A percentile compares a stretch with the other conserved stretches of the same genome.
phyloP scores from a whole-genome alignment of 2,329 filamentous ascomycete genomes.

The Fusarium anguioides region DNA sequence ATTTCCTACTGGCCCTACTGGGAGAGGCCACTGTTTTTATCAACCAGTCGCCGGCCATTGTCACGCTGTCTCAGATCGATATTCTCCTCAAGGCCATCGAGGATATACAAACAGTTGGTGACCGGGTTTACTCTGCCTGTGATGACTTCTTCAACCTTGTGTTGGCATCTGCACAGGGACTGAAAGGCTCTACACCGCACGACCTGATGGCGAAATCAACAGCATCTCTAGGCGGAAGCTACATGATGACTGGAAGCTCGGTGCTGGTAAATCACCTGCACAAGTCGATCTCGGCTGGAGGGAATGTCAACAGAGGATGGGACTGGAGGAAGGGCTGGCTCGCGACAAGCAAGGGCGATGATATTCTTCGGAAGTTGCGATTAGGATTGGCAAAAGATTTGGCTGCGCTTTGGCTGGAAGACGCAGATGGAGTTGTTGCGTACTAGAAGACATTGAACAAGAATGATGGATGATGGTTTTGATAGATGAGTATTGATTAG shows the following conservation, averaged over 20 bases:
- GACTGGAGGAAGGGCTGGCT: slow-evolving; percentile 84
- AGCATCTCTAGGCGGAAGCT: slow-evolving; percentile 66
- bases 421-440: slow-evolving; percentile 67
- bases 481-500: slow-evolving; percentile 11
- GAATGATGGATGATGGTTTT: slow-evolving; percentile 22
- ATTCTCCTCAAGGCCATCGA: slow-evolving; percentile 80
- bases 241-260: slow-evolving; percentile 78
- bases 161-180: slow-evolving; percentile 74
- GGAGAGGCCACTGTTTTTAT: slow-evolving; percentile 86
- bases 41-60: slow-evolving; percentile 63
- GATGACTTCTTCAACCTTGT: slow-evolving; percentile 83
- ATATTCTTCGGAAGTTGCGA: slow-evolving; percentile 79
- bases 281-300: slow-evolving; percentile 67
- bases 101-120: slow-evolving; percentile 79
- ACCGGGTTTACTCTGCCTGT: slow-evolving; percentile 77
- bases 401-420: slow-evolving; percentile 74
- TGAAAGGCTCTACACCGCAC: slow-evolving; percentile 70
- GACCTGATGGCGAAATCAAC: slow-evolving; percentile 73
- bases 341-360: slow-evolving; percentile 70
- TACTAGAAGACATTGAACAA: slow-evolving; percentile 47
- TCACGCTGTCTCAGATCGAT: slow-evolving; percentile 79
- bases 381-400: slow-evolving; percentile 80
- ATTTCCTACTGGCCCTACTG: slow-evolving; percentile 84
- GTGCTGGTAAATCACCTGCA: slow-evolving; percentile 73
- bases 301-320: slow-evolving; percentile 72